Base-by-base conservation (phyloP, 2,329 filamentous ascomycete genomes). In the Arachnomyces sp. region DNA sequence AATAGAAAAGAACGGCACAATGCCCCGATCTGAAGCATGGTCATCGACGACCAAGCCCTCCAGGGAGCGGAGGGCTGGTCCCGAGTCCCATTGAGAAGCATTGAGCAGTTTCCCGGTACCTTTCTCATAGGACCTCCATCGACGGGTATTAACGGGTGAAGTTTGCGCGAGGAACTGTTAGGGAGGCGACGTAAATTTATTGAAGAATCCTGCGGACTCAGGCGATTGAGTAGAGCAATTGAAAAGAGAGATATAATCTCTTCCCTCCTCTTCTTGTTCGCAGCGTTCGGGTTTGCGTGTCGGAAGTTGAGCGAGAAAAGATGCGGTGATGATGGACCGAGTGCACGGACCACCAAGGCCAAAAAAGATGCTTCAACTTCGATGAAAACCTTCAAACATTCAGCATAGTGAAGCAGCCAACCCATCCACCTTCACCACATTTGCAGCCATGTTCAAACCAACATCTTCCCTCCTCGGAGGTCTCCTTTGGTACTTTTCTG, bases 381-480 rank as follows among this genome's bases (percentile, higher is more conserved):
- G 30, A 7, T 8, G 15, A 31, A 38, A 25, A 31, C 20, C 20
- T 25, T 25, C 20, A 25, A 25, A 53, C 47, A 25, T n/a, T 36
- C 34, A n/a, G 7, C 12, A 34, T 11, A 18, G 15, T 11, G 9
- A 39, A 13, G 20, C 28, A 13, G 25, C 34, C 33, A 34, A n/a
- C 16, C 36, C 40, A 39, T 49, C 48, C 44, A 38, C 46, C 31
- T 42, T 31, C 35, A 42, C 45, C 40, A 42, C 36, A 35, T 40
- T 38, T 38, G 35, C 58, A 51, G 74, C 52, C 48, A 94, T 94
- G 88, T 90, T 94, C 70, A 84, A 82, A 68, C 73, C 83, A 53
- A 88, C 86, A 33, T 83, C 79, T 49, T 71, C 84, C 43, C 72
- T 94, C 16, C 81, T 79, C 41, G 77, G 84, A 48, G 88, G 88